These are phyloP conservation scores for Endothia cerciana DNA, from an alignment of 2,329 filamentous ascomycete species.

Conservation along the genomic window DNA sequence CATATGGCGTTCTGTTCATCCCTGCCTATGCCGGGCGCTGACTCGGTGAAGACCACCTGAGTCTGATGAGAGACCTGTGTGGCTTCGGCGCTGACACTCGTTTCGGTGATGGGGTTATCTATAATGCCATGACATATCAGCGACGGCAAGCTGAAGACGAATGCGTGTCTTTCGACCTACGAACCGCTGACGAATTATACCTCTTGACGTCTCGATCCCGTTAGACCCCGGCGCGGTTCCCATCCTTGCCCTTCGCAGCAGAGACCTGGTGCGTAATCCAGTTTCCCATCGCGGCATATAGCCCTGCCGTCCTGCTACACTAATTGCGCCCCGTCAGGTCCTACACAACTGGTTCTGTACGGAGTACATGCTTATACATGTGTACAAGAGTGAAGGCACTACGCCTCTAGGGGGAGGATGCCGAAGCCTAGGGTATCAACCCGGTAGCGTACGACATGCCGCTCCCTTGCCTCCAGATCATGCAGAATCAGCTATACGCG, in stretches of 20 bases:
- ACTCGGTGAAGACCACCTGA: constrained; percentile 15
- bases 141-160: not conserved
- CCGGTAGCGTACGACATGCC: constrained; percentile 18
- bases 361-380: constrained; percentile 12
- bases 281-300: constrained; percentile 2
- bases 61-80: constrained; percentile 14
- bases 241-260: not conserved
- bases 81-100: constrained; percentile 25
- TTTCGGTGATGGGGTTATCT: constrained; percentile 12
- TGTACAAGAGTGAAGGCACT: not conserved
- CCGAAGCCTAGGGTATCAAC: constrained; percentile 10
- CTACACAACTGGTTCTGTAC: constrained; percentile 3
- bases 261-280: not conserved
- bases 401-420: constrained; percentile 8
- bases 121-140: constrained; percentile 10
- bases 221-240: not conserved
- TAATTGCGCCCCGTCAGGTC: constrained; percentile 10
- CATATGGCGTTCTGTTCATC: constrained; percentile 13
- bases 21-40: constrained; percentile 22
- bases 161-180: not conserved
- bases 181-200: not conserved
- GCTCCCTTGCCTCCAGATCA: constrained; percentile 13
- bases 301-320: not conserved
- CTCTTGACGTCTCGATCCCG: not conserved
- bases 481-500: constrained; percentile 27